Conservation (phyloP, 768 basidiomycete genomes). For the Leccinum incarnatum region DNA sequence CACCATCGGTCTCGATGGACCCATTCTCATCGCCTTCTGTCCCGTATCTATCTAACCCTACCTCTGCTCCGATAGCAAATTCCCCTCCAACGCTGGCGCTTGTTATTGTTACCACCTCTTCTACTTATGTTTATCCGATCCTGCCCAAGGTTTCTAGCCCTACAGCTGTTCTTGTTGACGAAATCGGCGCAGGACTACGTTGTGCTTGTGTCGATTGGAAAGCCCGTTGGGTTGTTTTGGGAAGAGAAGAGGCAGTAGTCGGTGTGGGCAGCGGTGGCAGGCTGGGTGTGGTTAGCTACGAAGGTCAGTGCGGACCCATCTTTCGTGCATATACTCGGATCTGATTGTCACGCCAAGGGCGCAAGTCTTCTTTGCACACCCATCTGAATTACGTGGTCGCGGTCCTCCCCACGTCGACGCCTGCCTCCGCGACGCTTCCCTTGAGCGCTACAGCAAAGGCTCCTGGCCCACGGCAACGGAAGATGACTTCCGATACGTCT, state of each 20-base stretch:
- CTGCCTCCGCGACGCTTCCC: conserved; percentile 50
- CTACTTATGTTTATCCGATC: conserved; percentile 73
- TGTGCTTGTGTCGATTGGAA: conserved; percentile 82
- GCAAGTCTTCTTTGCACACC: conserved; percentile 71
- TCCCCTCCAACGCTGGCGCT: conserved; percentile 53
- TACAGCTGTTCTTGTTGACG: conserved; percentile 71
- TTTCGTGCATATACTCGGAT: background rate
- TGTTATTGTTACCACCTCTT: conserved; percentile 86
- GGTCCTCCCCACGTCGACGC: conserved; percentile 79
- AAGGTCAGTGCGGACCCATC: conserved; percentile 52
- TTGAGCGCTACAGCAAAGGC: conserved; percentile 57
- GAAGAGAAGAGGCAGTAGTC: conserved; percentile 90
- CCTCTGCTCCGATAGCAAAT: background rate
- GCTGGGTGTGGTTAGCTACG: conserved; percentile 85
- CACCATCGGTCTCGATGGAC: conserved; percentile 23
- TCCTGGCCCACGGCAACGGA: conserved; percentile 22
- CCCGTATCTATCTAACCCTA: conserved; percentile 15
- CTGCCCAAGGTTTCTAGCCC: conserved; percentile 69
- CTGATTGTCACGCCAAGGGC: conserved; percentile 11
- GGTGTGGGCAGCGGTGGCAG: conserved; percentile 78
- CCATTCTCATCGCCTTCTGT: conserved; percentile 15
- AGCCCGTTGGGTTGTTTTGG: conserved; percentile 74
- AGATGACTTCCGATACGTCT: conserved; percentile 15
- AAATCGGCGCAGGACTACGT: conserved; percentile 79
- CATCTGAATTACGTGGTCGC: conserved; percentile 87